These are phyloP conservation scores for Hypoxylon crocopeplum DNA, from an alignment of 495 filamentous ascomycete genomes.

Conservation along the genomic window DNA sequence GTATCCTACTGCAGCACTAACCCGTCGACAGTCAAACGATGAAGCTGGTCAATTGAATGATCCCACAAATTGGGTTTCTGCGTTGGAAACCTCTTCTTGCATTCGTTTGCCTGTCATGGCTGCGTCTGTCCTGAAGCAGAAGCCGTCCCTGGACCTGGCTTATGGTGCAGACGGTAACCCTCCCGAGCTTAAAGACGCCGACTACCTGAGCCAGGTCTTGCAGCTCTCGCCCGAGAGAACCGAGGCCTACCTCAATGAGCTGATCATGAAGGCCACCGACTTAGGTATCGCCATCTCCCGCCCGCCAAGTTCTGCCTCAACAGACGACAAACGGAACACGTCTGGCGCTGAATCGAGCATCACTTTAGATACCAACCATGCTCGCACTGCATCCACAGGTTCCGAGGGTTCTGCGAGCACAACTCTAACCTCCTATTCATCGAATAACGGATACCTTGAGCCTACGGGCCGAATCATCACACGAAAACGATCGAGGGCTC, in stretches of 20 bases:
- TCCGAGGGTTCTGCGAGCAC: constrained; percentile 45
- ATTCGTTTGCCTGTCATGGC: constrained; percentile 29
- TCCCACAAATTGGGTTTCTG: constrained; percentile 16
- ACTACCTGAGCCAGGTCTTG: constrained; percentile 54
- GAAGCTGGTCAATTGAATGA: constrained; percentile 23
- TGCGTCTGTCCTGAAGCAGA: constrained; percentile 29
- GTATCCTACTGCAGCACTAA: not conserved
- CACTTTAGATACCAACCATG: constrained; percentile 43
- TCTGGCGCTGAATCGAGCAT: constrained; percentile 47
- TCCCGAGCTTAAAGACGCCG: constrained; percentile 50
- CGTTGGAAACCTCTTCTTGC: constrained; percentile 12
- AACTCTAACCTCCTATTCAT: constrained; percentile 45
- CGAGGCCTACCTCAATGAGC: constrained; percentile 49
- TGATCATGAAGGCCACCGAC: constrained; percentile 47
- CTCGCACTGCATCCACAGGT: constrained; percentile 44
- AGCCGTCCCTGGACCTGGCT: constrained; percentile 19
- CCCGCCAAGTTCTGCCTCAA: constrained; percentile 33
- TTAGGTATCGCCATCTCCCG: constrained; percentile 51
- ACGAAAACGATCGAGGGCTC: constrained; percentile 47
- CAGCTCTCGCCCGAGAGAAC: constrained; percentile 43
- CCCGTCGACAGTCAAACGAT: constrained; percentile 32
- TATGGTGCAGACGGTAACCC: constrained; percentile 15
- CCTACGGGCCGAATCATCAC: constrained; percentile 15
- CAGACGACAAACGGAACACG: constrained; percentile 30
- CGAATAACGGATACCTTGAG: constrained; percentile 23